These are phyloP conservation scores for Stephanodiscus minutulus DNA, from an alignment of 108 stramenopile genomes.

Conservation along the genomic window DNA sequence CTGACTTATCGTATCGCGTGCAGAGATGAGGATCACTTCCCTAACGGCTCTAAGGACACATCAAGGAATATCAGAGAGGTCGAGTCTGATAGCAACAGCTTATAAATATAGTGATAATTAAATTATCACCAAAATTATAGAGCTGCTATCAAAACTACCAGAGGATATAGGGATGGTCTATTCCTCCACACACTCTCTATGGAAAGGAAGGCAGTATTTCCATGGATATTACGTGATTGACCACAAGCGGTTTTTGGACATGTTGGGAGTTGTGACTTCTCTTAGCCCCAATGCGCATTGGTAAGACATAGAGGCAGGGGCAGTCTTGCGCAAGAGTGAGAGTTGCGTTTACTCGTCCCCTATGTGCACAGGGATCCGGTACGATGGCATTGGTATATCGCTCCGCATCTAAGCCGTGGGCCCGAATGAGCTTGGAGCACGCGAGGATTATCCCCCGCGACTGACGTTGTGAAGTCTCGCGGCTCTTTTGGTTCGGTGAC, in stretches of 20 bases:
- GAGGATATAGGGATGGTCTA: slow-evolving; percentile 6
- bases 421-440: background rate
- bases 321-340: too few relatives aligned
- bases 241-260: background rate
- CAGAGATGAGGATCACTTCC: background rate
- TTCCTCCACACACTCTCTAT: slow-evolving; percentile 6
- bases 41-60: slow-evolving; percentile 9
- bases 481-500: too few relatives aligned
- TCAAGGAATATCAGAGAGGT: slow-evolving; percentile 26
- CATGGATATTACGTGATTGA: slow-evolving; percentile 10
- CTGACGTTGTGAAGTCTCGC: too few relatives aligned
- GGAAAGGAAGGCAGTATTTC: slow-evolving; percentile 5
- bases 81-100: slow-evolving; percentile 25
- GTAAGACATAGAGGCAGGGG: background rate
- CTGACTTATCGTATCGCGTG: background rate
- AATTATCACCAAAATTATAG: slow-evolving; percentile 19
- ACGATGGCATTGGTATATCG: background rate
- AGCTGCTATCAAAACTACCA: slow-evolving; percentile 23
- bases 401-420: background rate
- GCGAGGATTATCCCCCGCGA: background rate
- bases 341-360: too few relatives aligned
- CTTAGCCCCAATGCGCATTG: background rate
- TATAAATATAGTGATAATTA: slow-evolving; percentile 20
- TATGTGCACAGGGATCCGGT: background rate
- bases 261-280: background rate